phyloP scores from a whole-genome alignment of 2,329 filamentous ascomycete species.

The Microdochium nivale region DNA sequence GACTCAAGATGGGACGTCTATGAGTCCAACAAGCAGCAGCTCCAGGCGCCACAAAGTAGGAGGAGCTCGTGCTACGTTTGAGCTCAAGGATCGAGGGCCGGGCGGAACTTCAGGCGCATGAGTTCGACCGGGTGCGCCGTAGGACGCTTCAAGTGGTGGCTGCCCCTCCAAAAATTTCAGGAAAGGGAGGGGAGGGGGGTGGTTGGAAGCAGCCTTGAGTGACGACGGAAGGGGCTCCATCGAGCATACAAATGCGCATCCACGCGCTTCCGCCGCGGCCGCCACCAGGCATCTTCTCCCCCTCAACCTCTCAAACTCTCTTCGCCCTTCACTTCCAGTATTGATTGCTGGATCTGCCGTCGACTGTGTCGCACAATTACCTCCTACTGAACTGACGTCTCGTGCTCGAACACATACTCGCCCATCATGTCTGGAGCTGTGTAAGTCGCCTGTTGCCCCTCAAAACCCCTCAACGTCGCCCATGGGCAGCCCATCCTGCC shows the following conservation, averaged over 20 bases:
- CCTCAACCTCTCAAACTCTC: neutral
- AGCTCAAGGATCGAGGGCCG: neutral
- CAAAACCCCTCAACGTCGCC: constrained; percentile 1
- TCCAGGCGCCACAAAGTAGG: too few relatives aligned
- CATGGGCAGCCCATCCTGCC: neutral
- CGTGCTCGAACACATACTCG: constrained; percentile 3
- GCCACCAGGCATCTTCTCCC: neutral
- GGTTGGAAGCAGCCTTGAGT: neutral
- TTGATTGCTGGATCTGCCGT: neutral
- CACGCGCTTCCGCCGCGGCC: neutral
- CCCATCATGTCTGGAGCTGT: constrained; percentile 57
- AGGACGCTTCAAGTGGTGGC: neutral
- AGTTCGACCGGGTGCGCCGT: neutral
- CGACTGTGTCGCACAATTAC: neutral
- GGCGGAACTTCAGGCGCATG: neutral
- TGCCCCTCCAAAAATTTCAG: neutral
- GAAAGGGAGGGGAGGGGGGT: neutral
- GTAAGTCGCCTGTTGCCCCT: constrained; percentile 40
- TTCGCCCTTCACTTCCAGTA: neutral
- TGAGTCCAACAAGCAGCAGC: too few relatives aligned
- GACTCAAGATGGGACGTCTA: too few relatives aligned
- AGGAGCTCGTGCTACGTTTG: too few relatives aligned
- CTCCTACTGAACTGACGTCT: neutral
- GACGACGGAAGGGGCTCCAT: neutral
- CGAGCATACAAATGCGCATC: neutral